These are phyloP conservation scores for Cajanus cajan DNA, from an alignment of 306 rosid species.

Conservation along the genomic window DNA sequence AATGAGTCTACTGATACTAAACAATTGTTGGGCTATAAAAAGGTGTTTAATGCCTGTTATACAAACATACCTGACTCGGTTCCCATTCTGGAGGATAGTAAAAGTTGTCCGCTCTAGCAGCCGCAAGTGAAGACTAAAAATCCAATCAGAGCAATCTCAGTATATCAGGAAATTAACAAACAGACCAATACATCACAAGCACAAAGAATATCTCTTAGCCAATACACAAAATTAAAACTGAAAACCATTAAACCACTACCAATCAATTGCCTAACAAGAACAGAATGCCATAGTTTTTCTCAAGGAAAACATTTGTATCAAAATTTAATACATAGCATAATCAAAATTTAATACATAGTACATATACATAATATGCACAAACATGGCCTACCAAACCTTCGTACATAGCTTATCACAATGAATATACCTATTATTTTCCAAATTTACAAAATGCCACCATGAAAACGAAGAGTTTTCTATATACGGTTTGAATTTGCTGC, in stretches of 20 bases:
- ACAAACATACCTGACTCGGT: conserved; percentile 63
- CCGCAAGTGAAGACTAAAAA: conserved; percentile 85
- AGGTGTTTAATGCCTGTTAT: neutral
- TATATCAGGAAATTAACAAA: conserved; percentile 3
- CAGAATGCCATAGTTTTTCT: neutral
- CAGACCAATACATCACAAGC: neutral
- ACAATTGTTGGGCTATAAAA: neutral
- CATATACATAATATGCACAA: neutral
- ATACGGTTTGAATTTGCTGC: too few relatives aligned
- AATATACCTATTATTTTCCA: neutral
- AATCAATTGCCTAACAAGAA: neutral
- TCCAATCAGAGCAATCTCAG: conserved; percentile 34
- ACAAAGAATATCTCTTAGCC: neutral
- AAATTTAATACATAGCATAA: neutral
- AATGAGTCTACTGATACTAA: conserved; percentile 11
- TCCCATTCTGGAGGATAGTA: conserved; percentile 96
- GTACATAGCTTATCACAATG: neutral
- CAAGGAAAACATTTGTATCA: neutral
- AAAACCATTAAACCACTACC: neutral
- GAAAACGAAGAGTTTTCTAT: too few relatives aligned
- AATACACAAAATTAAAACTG: neutral
- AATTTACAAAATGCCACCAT: too few relatives aligned
- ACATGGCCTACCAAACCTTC: neutral
- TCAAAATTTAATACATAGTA: too few relatives aligned
- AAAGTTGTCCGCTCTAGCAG: conserved; percentile 90